phyloP scores from a whole-genome alignment of 345 rosid genomes.

The Heritiera littoralis region DNA sequence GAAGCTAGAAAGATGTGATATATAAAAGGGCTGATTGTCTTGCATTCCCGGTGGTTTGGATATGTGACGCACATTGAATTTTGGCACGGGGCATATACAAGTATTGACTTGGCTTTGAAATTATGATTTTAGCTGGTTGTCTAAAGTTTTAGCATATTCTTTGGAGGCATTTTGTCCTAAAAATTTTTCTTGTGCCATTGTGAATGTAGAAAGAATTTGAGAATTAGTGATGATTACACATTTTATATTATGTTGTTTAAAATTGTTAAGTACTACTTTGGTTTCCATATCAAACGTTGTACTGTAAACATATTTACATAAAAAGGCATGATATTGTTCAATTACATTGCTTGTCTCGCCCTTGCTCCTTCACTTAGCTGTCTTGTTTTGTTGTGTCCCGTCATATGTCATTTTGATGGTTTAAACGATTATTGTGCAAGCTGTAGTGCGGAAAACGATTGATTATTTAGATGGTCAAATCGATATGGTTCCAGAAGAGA shows the following conservation, averaged over 20 bases:
- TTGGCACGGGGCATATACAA: constrained; percentile 34
- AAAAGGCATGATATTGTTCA: not conserved
- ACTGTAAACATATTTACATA: constrained; percentile 10
- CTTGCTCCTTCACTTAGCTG: not conserved
- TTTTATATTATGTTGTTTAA: not conserved
- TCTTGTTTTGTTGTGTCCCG: no score
- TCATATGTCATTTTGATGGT: not conserved
- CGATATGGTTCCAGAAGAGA: no score
- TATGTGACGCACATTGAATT: constrained; percentile 33
- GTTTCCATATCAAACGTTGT: not conserved
- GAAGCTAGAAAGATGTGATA: constrained; percentile 34
- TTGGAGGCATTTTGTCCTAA: constrained; percentile 24
- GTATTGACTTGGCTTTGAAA: constrained; percentile 11
- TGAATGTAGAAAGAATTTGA: constrained; percentile 33
- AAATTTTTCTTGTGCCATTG: constrained; percentile 24
- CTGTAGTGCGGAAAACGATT: no score
- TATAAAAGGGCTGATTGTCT: constrained; percentile 32
- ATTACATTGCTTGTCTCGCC: not conserved
- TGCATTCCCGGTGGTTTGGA: constrained; percentile 31
- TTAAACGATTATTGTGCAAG: no score
- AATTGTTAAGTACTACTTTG: not conserved
- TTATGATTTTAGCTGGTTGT: constrained; percentile 14
- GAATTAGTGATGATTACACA: constrained; percentile 14
- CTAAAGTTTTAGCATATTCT: constrained; percentile 32
- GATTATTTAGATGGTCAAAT: no score